Evolutionary conservation across 257 asterid genomes (phyloP), one percentile per base, ranked within the genome.

Genomic region (Salvia miltiorrhiza): DNA sequence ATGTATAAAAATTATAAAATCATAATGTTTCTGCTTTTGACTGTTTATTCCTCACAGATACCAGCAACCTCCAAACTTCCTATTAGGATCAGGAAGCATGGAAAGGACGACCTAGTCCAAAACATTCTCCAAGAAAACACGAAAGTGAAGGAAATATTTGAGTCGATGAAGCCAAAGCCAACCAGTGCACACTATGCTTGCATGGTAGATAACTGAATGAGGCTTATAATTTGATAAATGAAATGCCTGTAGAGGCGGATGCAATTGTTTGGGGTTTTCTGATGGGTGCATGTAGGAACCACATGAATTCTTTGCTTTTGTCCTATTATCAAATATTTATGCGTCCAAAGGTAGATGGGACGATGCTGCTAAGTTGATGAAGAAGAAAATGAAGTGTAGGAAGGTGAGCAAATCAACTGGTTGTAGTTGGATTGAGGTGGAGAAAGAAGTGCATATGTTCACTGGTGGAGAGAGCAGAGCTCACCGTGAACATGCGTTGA

Each of bases 341-440:
- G 95, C 96, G 43, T 78, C 83, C 24, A 83, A 74, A 61, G 89
- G 95, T 26, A 81, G 65, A 82, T 88, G 95, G 95, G 74, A 66
- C 12, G 86, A 91, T 71, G 91, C 77, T 17, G 89, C 89, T 14
- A 78, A 52, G 50, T 40, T 85, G 68, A 83, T n/a, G n/a, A n/a
- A 95, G 88, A 84, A 69, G 62, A 73, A 26, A 24, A 83, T 88
- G 95, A 81, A 76, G 71, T 60, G 70, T 35, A 77, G 83, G 73
- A 83, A 82, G 71, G 83, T 91, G 70, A 84, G 53, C 48, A 88
- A 88, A 75, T 55, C 70, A 23, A 91, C 96, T 9, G 97, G 96
- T 40, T 87, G 90, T 72, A 91, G 96, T 77, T 90, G 97, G 97
- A 86, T 90, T 17, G 95, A 82, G 82, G 81, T 86, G 50, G 90